Evolutionary conservation across 768 basidiomycete genomes (phyloP), one percentile per base, ranked within the genome.

Genomic region (Pisolithus sp.): DNA sequence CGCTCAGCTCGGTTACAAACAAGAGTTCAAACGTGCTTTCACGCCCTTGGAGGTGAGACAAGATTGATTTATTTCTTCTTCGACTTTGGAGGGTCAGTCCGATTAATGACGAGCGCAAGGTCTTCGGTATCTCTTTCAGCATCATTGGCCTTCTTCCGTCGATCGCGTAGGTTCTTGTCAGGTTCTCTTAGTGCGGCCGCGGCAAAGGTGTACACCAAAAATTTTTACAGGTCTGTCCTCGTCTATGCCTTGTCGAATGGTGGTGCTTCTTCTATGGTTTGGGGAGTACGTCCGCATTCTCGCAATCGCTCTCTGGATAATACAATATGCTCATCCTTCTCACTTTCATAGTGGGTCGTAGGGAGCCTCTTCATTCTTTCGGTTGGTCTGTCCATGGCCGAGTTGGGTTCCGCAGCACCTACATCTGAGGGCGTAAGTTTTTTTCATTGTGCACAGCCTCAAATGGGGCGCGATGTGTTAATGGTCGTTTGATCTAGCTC

Each of bases 71-170:
- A 34, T 34, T 5, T 34, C 15, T 34, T 34, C 4, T 34, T 5
- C 34, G 13, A 5, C 34, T 34, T 34, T 34, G 12, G 34, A 26
- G 34, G 34, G 13, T 13, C 34, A 34, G 12, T 34, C 4, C 12
- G 13, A 15, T 15, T 15, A 34, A 34, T 34, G 34, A 34, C 34
- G 34, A 34, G 12, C 34, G 15, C 13, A 58, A 87, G 81, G 79
- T 86, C 6, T 87, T 87, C 56, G 85, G 86, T 0, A 69, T 86
- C 34, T 78, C 81, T 0, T 87, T 87, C 62, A 83, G 81, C 1
- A 80, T 87, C 53, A 83, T 87, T 48, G 85, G 86, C 0, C 62
- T 87, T 12, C 76, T 85, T 9, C 84, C 78, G 12, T 79, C 85
- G 0, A 83, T 86, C 31, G 79, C 83, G 65, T 80, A 53, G 24